These are phyloP conservation scores for Coffea canephora DNA, from an alignment of 257 asterid genomes.

Conservation along the genomic window DNA sequence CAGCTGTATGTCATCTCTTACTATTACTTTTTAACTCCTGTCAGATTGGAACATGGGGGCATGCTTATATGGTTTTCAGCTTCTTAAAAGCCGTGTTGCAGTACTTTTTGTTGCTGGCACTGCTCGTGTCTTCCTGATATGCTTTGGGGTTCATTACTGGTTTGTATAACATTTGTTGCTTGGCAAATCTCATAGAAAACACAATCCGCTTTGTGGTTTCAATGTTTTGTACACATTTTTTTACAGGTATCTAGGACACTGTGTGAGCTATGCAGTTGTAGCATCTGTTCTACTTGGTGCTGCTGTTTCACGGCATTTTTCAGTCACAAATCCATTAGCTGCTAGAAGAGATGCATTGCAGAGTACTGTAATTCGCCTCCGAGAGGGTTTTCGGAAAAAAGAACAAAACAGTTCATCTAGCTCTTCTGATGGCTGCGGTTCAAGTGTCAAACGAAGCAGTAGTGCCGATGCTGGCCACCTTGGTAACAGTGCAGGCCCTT, in stretches of 20 bases:
- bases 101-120: slow-evolving; percentile 91
- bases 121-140: slow-evolving; percentile 89
- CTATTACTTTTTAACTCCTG: slow-evolving; percentile 13
- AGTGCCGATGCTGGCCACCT: slow-evolving; percentile 98
- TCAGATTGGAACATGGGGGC: slow-evolving; percentile 99
- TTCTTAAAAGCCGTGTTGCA: slow-evolving; percentile 83
- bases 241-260: slow-evolving; percentile 92
- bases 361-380: slow-evolving; percentile 91
- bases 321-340: slow-evolving; percentile 74
- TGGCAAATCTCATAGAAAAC: slow-evolving; percentile 5
- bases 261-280: slow-evolving; percentile 92
- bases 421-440: slow-evolving; percentile 98
- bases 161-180: slow-evolving; percentile 30
- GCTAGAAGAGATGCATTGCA: slow-evolving; percentile 98
- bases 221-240: background rate
- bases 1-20: slow-evolving; percentile 7
- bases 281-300: slow-evolving; percentile 98
- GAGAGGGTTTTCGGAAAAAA: slow-evolving; percentile 91
- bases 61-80: slow-evolving; percentile 92
- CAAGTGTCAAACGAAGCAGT: slow-evolving; percentile 96
- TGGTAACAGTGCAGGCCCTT: slow-evolving; percentile 59
- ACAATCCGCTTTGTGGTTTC: slow-evolving; percentile 4
- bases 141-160: slow-evolving; percentile 99
- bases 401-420: slow-evolving; percentile 88
- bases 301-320: slow-evolving; percentile 93